phyloP scores from a whole-genome alignment of 257 asterid genomes.

The Rhazya stricta region DNA sequence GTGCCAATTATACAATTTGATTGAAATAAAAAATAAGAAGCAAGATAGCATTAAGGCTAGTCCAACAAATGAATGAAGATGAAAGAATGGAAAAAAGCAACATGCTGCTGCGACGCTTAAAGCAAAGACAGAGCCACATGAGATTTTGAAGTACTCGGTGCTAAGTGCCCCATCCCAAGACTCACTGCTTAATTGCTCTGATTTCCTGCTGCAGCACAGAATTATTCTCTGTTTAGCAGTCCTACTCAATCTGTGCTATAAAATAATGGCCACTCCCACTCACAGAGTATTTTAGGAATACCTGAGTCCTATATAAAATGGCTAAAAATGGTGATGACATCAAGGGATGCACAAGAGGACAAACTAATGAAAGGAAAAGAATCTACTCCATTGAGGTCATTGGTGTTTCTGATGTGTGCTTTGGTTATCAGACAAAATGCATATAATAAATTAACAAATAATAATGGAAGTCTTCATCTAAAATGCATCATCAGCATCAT shows the following conservation, averaged over 20 bases:
- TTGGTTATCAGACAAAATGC: constrained; percentile 19
- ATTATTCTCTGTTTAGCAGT: constrained; percentile 8
- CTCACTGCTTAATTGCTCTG: not conserved
- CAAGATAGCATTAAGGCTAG: no score
- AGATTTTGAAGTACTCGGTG: not conserved
- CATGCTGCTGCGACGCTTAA: not conserved
- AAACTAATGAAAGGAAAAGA: constrained; percentile 20
- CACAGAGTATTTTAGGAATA: not conserved
- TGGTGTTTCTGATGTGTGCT: constrained; percentile 20
- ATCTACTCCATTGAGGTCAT: constrained; percentile 23
- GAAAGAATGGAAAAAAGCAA: not conserved
- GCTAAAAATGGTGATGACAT: constrained; percentile 26
- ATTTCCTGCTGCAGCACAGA: not conserved
- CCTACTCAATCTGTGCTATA: constrained; percentile 6
- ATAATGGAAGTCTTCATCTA: constrained; percentile 4
- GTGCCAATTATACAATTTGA: no score
- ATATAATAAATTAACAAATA: constrained; percentile 11
- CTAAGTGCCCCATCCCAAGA: constrained; percentile 2
- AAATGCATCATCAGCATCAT: constrained; percentile 17
- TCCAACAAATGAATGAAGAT: not conserved
- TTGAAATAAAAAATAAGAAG: no score
- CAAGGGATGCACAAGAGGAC: constrained; percentile 16
- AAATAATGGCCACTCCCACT: not conserved
- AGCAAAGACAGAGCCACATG: not conserved
- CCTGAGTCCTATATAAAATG: not conserved